Evolutionary conservation across 495 filamentous ascomycete species (phyloP).

Genomic region (Physcia stellaris): DNA sequence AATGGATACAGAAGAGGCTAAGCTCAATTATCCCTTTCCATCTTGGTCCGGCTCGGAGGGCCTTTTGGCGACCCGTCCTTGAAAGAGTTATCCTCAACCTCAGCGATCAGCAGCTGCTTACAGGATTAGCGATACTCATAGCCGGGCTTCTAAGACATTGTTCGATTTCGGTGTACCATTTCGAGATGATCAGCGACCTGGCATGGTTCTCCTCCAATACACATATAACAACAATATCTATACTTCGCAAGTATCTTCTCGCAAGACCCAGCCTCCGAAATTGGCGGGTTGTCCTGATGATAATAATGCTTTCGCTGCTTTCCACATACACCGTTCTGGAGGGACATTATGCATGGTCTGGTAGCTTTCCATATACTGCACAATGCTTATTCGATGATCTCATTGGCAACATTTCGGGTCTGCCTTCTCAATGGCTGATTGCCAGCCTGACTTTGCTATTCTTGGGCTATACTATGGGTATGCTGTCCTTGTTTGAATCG

Average conservation of each 20-base stretch:
- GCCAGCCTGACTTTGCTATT: constrained; percentile 3
- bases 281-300: constrained; percentile 6
- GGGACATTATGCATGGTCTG: constrained; percentile 10
- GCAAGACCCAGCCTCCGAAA: not conserved
- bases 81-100: constrained; percentile 16
- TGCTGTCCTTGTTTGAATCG: too few species aligned
- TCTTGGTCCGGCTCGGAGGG: too few species aligned
- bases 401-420: constrained; percentile 5
- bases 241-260: constrained; percentile 4
- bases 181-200: constrained; percentile 19
- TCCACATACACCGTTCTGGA: constrained; percentile 3
- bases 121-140: constrained; percentile 25
- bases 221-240: constrained; percentile 14
- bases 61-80: constrained; percentile 6
- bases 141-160: constrained; percentile 19
- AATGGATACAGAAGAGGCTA: not conserved
- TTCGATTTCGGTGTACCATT: constrained; percentile 25
- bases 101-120: constrained; percentile 32
- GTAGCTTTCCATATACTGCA: constrained; percentile 6
- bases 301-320: constrained; percentile 1
- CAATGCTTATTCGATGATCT: constrained; percentile 14
- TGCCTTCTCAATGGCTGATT: constrained; percentile 3
- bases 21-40: not conserved
- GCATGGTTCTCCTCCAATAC: constrained; percentile 21
- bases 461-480: constrained; percentile 1